A percentile compares a stretch with the other conserved stretches of the same genome.
phyloP scores from a whole-genome alignment of 768 basidiomycete species.

The Coprinopsis sp. region DNA sequence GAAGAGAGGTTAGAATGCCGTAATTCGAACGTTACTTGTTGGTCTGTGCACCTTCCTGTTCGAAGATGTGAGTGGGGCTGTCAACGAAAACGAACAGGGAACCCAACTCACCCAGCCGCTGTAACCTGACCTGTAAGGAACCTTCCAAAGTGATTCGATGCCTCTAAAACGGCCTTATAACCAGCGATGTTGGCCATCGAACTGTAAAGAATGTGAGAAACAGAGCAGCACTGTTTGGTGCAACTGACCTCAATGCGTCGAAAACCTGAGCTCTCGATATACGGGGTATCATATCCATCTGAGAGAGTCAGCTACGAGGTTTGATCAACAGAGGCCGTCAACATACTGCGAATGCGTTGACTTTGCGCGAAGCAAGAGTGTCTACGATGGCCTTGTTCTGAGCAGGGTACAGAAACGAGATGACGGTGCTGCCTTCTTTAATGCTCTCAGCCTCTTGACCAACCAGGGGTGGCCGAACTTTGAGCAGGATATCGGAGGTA shows the following conservation, averaged over 20 bases:
- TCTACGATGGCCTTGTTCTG: conserved; percentile 78
- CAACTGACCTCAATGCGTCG: conserved; percentile 71
- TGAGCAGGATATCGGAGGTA: conserved; percentile 73
- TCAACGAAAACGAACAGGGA: conserved; percentile 3
- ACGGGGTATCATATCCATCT: conserved; percentile 89
- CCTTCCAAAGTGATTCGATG: conserved; percentile 84
- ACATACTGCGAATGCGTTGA: conserved; percentile 67
- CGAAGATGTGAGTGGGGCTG: background rate
- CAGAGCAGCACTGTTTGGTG: background rate
- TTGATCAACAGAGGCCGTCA: background rate
- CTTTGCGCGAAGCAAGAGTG: conserved; percentile 55
- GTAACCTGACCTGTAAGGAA: conserved; percentile 91
- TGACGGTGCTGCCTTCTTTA: conserved; percentile 72
- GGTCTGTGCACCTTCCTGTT: conserved; percentile 27
- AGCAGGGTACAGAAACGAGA: conserved; percentile 80
- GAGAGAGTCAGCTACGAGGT: conserved; percentile 1
- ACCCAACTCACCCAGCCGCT: conserved; percentile 68
- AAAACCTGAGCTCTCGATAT: conserved; percentile 90
- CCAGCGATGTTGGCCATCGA: conserved; percentile 96
- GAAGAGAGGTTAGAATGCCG: conserved; percentile 5
- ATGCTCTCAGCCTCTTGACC: conserved; percentile 57
- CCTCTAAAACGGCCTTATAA: conserved; percentile 88
- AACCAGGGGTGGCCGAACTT: conserved; percentile 73
- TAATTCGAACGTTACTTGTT: background rate
- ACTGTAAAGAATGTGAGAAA: conserved; percentile 32